phyloP scores from a whole-genome alignment of 2,329 filamentous ascomycete species.

The Aspergillus fischeri region DNA sequence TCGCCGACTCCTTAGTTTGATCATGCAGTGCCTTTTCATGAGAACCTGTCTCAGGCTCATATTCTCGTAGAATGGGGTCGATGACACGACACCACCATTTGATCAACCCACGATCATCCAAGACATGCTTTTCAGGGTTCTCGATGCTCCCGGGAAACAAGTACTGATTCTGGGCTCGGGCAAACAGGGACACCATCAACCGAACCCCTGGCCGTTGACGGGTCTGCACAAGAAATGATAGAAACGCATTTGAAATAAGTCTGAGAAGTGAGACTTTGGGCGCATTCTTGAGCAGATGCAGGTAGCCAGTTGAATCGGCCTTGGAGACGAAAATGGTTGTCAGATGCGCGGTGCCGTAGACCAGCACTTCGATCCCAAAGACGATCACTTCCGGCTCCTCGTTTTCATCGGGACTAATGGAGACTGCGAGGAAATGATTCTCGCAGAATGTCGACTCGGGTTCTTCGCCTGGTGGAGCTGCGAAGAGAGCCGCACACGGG shows the following conservation, averaged over 20 bases:
- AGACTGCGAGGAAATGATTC: conserved; percentile 69
- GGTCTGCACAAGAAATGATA: conserved; percentile 68
- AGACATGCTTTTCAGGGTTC: conserved; percentile 79
- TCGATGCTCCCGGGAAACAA: conserved; percentile 89
- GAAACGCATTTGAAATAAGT: conserved; percentile 67
- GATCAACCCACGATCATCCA: conserved; percentile 84
- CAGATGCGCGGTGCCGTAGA: conserved; percentile 76
- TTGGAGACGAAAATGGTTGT: conserved; percentile 95
- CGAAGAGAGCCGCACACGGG: conserved; percentile 70
- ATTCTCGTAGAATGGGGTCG: conserved; percentile 64
- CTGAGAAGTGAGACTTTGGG: conserved; percentile 66
- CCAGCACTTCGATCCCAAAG: conserved; percentile 78
- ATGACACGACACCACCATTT: conserved; percentile 94
- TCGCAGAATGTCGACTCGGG: conserved; percentile 80
- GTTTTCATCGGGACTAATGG: conserved; percentile 37
- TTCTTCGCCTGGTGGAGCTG: conserved; percentile 66
- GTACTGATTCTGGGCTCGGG: conserved; percentile 87
- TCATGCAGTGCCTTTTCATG: conserved; percentile 27
- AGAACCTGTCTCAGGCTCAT: conserved; percentile 38
- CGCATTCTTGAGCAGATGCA: conserved; percentile 59
- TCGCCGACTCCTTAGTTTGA: conserved; percentile 26
- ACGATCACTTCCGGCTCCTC: conserved; percentile 58
- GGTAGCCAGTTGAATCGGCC: conserved; percentile 89
- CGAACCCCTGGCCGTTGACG: conserved; percentile 62
- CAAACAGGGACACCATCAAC: conserved; percentile 83